These are phyloP conservation scores for Populus alba DNA, from an alignment of 345 rosid species.

Conservation along the genomic window DNA sequence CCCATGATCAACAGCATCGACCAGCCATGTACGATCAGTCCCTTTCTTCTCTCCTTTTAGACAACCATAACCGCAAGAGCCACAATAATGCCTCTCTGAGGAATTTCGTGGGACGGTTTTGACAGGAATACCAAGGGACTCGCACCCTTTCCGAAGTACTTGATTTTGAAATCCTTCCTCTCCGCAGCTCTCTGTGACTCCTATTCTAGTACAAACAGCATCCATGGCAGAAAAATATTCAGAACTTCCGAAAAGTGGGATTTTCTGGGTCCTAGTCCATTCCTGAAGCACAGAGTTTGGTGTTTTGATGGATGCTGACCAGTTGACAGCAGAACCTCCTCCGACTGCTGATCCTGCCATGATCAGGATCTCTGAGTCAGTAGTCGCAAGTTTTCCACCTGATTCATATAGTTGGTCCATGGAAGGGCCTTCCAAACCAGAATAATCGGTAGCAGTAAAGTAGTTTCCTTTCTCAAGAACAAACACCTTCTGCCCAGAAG, in stretches of 20 bases:
- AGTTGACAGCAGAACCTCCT: slow-evolving; percentile 85
- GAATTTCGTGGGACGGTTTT: slow-evolving; percentile 60
- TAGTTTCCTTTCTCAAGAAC: slow-evolving; percentile 85
- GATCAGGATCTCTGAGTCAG: slow-evolving; percentile 36
- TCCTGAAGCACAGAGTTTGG: slow-evolving; percentile 62
- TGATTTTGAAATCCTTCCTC: slow-evolving; percentile 73
- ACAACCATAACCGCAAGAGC: slow-evolving; percentile 84
- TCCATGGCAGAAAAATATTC: slow-evolving; percentile 69
- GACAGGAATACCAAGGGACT: slow-evolving; percentile 56
- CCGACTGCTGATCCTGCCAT: slow-evolving; percentile 83
- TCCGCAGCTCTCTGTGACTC: slow-evolving; percentile 58
- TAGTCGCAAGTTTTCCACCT: slow-evolving; percentile 55
- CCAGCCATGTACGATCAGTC: slow-evolving; percentile 77
- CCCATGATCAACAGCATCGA: slow-evolving; percentile 63
- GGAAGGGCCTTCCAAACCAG: slow-evolving; percentile 67
- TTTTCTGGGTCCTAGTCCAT: slow-evolving; percentile 55
- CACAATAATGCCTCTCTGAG: slow-evolving; percentile 71
- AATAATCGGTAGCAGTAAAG: slow-evolving; percentile 47
- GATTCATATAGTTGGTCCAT: slow-evolving; percentile 50
- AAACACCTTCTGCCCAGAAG: slow-evolving; percentile 63
- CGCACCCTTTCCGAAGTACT: slow-evolving; percentile 73
- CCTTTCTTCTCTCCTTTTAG: slow-evolving; percentile 79
- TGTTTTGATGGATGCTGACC: slow-evolving; percentile 84
- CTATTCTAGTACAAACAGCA: slow-evolving; percentile 60
- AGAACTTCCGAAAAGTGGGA: slow-evolving; percentile 42